Base-by-base conservation (phyloP, 2,329 filamentous ascomycete genomes). In the Rachicladosporium sp. region DNA sequence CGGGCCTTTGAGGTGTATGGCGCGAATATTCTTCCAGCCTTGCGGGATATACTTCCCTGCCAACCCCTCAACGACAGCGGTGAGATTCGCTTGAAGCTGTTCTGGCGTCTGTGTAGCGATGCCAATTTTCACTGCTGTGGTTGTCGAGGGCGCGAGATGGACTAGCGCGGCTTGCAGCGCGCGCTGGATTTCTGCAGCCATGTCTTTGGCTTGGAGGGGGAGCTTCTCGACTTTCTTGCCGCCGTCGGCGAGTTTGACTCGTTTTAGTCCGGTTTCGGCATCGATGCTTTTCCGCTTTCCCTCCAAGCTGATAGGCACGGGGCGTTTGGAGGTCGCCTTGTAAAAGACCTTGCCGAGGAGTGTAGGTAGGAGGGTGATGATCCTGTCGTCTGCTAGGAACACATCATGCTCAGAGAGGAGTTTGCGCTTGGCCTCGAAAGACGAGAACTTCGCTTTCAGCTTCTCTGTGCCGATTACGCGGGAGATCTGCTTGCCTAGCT, bases 261-360 rank as follows among this genome's bases (percentile, higher is more conserved):
- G 60, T 60, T 67, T 68, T 11, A 60, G 61, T 21, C 69, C 71
- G 54, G 67, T 73, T 66, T 77, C 82, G 23, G 23, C 23, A 30
- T 61, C 56, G 10, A 52, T 43, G 39, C 43, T 56, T 37, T 59
- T 49, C 30, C 52, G 44, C 45, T 70, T 69, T 58, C 77, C 71
- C 46, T 78, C 73, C 45, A 96, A 71, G 33, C 73, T 69, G 30
- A 96, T 74, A 19, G 91, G 88, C 43, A 98, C 78, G 7, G 91
- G 91, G 31, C 89, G 74, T 72, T 96, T 96, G 47, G 66, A 65
- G 10, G 80, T 84, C 41, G 67, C 73, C 67, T 87, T 82, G 74
- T 91, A 96, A 62, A 98, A 96, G 2, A 81, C 81, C 68, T 94
- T 96, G 52, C 89, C 91, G 9, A 98, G 76, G 2, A 79, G 69